A percentile compares a stretch with the other conserved stretches of the same genome.
Evolutionary conservation across 2,329 filamentous ascomycete species (phyloP).

Genomic region (Botryotinia calthae): DNA sequence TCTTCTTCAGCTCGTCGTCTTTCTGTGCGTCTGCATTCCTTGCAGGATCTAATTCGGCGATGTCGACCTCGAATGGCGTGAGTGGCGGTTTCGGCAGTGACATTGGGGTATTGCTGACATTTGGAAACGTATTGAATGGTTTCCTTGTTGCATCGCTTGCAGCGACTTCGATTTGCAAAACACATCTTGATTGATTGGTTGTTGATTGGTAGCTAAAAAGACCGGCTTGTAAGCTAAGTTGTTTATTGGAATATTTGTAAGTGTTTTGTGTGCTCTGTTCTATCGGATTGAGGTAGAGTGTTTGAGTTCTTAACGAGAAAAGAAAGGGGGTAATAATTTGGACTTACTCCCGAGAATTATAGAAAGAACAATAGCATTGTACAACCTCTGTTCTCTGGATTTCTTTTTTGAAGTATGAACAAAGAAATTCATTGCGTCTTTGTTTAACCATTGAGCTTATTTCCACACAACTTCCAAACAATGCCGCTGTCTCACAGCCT

Average conservation of each 20-base stretch:
- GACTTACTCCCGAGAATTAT: not conserved
- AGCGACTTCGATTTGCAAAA: not conserved
- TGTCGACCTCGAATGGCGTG: constrained; percentile 8
- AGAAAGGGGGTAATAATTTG: not conserved
- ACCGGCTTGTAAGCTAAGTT: not conserved
- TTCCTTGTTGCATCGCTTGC: not conserved
- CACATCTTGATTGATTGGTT: not conserved
- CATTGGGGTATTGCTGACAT: not conserved
- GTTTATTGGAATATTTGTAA: not conserved
- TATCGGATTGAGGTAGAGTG: not conserved
- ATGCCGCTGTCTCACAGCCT: not conserved
- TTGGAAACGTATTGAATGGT: not conserved
- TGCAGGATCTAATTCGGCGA: not conserved
- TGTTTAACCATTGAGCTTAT: not conserved
- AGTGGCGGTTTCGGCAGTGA: not conserved
- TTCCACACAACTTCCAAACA: not conserved
- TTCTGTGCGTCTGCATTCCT: not conserved
- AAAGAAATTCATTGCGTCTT: not conserved
- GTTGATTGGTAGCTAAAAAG: not conserved
- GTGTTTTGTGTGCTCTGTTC: not conserved
- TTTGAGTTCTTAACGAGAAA: not conserved
- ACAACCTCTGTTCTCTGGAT: not conserved
- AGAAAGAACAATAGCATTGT: not conserved
- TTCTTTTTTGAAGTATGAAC: not conserved
- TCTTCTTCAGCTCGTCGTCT: not conserved